These are phyloP conservation scores for Bryoglossum gracile DNA, from an alignment of 495 filamentous ascomycete genomes.

Conservation along the genomic window DNA sequence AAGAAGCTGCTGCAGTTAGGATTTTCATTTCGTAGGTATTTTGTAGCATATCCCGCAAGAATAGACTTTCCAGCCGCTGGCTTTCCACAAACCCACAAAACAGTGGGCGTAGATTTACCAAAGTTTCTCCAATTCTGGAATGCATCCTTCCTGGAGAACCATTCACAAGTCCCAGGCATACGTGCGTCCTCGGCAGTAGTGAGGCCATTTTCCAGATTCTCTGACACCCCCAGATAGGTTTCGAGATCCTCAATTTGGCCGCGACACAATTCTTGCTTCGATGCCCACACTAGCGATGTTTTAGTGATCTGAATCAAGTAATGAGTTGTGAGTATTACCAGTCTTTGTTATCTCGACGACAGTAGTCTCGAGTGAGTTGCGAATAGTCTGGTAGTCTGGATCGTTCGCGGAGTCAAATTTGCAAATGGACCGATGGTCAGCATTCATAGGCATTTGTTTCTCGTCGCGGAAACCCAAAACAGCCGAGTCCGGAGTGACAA, in stretches of 20 bases:
- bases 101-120: not conserved
- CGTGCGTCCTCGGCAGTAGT: constrained; percentile 20
- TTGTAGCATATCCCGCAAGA: constrained; percentile 25
- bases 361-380: constrained; percentile 33
- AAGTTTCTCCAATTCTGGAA: constrained; percentile 25
- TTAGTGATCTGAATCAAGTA: not conserved
- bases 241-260: constrained; percentile 21
- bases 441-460: constrained; percentile 31
- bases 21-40: constrained; percentile 15
- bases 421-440: constrained; percentile 42
- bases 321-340: not conserved
- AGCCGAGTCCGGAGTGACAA: constrained; percentile 38
- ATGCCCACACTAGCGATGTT: constrained; percentile 2
- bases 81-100: constrained; percentile 29
- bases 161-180: constrained; percentile 28
- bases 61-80: constrained; percentile 33
- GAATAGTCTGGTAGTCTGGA: constrained; percentile 33
- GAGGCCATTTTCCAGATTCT: constrained; percentile 16
- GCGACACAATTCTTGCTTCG: constrained; percentile 7
- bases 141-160: constrained; percentile 21
- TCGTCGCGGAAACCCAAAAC: constrained; percentile 39
- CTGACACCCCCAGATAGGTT: constrained; percentile 24
- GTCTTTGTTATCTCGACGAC: not conserved
- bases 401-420: constrained; percentile 36
- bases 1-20: constrained; percentile 29